A percentile compares a stretch with the other conserved stretches of the same genome.
phyloP scores from a whole-genome alignment of 306 rosid genomes.

The Fagus crenata region DNA sequence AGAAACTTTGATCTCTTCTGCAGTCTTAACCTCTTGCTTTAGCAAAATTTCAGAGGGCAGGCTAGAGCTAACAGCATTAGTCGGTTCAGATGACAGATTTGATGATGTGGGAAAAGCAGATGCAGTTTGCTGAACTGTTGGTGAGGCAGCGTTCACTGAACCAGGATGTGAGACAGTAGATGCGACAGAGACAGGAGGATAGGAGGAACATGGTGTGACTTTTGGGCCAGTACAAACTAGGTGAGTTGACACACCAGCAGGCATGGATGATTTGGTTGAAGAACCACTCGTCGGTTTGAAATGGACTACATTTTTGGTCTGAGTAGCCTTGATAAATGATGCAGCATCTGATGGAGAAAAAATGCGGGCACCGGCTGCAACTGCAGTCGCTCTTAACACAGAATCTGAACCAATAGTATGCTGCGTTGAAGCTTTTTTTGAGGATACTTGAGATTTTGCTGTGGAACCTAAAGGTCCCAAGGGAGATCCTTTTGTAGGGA shows the following conservation, averaged over 20 bases:
- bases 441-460: conserved; percentile 38
- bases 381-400: conserved; percentile 53
- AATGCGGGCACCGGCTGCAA: conserved; percentile 68
- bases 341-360: conserved; percentile 56
- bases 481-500: conserved; percentile 25
- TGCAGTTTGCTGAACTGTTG: conserved; percentile 25
- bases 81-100: conserved; percentile 31
- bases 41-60: conserved; percentile 27
- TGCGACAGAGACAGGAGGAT: conserved; percentile 22
- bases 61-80: conserved; percentile 31
- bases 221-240: conserved; percentile 28
- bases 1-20: conserved; percentile 31
- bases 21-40: conserved; percentile 42
- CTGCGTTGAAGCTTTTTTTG: conserved; percentile 46
- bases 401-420: conserved; percentile 36
- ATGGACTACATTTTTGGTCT: conserved; percentile 48
- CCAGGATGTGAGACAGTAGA: conserved; percentile 18
- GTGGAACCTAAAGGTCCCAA: conserved; percentile 35
- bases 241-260: conserved; percentile 31
- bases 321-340: conserved; percentile 57
- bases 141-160: conserved; percentile 31
- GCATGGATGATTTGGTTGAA: conserved; percentile 37
- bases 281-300: conserved; percentile 44
- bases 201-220: conserved; percentile 21
- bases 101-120: conserved; percentile 19